phyloP scores from a whole-genome alignment of 2,329 filamentous ascomycete genomes.

The Trichophyton verrucosum region DNA sequence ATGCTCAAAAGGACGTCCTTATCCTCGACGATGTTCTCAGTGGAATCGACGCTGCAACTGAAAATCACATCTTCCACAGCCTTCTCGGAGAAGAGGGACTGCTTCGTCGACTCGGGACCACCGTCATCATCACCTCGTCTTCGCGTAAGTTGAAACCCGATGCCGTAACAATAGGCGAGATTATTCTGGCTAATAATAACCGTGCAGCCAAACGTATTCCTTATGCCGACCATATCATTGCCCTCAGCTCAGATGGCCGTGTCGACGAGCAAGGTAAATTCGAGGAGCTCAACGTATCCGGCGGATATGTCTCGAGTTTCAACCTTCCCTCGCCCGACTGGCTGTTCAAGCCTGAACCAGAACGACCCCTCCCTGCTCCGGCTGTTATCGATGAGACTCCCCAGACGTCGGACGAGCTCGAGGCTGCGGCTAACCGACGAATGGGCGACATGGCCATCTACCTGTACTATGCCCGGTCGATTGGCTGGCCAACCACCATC shows the following conservation, averaged over 20 bases:
- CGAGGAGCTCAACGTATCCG: slow-evolving; percentile 23
- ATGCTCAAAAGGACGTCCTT: slow-evolving; percentile 37
- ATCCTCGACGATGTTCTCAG: slow-evolving; percentile 43
- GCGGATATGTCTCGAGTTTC: slow-evolving; percentile 33
- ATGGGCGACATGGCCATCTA: slow-evolving; percentile 35
- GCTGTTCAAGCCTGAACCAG: slow-evolving; percentile 13
- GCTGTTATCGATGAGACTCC: neutral
- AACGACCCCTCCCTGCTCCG: slow-evolving; percentile 4
- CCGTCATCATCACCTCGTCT: slow-evolving; percentile 30
- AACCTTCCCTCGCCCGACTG: slow-evolving; percentile 24
- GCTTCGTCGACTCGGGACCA: slow-evolving; percentile 29
- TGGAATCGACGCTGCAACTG: slow-evolving; percentile 39
- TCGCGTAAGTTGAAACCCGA: slow-evolving; percentile 17
- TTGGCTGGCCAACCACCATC: slow-evolving; percentile 26
- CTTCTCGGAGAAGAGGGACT: slow-evolving; percentile 37
- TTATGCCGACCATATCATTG: slow-evolving; percentile 33
- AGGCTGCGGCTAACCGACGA: slow-evolving; percentile 20
- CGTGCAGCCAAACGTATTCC: slow-evolving; percentile 28
- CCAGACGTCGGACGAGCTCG: slow-evolving; percentile 14
- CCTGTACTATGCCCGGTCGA: slow-evolving; percentile 27
- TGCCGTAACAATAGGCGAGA: neutral
- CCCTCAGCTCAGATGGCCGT: slow-evolving; percentile 27
- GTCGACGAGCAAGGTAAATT: slow-evolving; percentile 34
- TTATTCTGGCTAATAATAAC: slow-evolving; percentile 6
- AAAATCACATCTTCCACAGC: slow-evolving; percentile 37